These are phyloP conservation scores for Glycine tomentella DNA, from an alignment of 306 rosid genomes.

Conservation along the genomic window DNA sequence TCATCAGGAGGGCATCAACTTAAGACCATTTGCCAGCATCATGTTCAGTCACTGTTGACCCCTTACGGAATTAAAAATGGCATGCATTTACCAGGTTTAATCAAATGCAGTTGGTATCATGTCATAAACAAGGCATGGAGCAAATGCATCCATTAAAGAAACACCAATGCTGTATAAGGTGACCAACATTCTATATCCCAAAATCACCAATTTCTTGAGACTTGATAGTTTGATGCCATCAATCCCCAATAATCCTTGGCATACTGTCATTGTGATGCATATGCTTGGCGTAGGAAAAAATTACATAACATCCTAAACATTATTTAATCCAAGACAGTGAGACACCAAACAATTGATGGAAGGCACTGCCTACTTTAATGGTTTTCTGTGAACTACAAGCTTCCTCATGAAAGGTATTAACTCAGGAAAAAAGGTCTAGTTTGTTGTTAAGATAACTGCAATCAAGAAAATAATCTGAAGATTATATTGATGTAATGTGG, in stretches of 20 bases:
- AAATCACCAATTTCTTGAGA: slow-evolving; percentile 12
- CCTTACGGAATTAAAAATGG: background rate
- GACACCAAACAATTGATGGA: background rate
- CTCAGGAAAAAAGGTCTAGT: background rate
- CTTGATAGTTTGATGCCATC: background rate
- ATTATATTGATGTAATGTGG: background rate
- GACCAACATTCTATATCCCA: background rate
- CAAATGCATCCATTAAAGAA: slow-evolving; percentile 4
- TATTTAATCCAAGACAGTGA: background rate
- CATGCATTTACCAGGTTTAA: background rate
- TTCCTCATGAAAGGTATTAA: background rate
- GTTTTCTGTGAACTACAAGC: slow-evolving; percentile 2
- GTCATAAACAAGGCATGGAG: background rate
- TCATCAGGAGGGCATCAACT: slow-evolving; percentile 10
- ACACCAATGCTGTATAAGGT: background rate
- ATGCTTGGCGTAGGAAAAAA: slow-evolving; percentile 2
- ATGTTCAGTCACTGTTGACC: background rate
- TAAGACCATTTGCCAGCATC: background rate
- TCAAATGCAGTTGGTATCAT: background rate
- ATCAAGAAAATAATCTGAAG: background rate
- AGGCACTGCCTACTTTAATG: background rate
- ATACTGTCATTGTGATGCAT: slow-evolving; percentile 2
- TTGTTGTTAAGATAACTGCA: slow-evolving; percentile 15
- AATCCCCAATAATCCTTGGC: background rate
- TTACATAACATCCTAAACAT: slow-evolving; percentile 10